A percentile compares a stretch with the other conserved stretches of the same genome.
Conservation (phyloP, 306 rosid species). For the Luffa aegyptiaca region DNA sequence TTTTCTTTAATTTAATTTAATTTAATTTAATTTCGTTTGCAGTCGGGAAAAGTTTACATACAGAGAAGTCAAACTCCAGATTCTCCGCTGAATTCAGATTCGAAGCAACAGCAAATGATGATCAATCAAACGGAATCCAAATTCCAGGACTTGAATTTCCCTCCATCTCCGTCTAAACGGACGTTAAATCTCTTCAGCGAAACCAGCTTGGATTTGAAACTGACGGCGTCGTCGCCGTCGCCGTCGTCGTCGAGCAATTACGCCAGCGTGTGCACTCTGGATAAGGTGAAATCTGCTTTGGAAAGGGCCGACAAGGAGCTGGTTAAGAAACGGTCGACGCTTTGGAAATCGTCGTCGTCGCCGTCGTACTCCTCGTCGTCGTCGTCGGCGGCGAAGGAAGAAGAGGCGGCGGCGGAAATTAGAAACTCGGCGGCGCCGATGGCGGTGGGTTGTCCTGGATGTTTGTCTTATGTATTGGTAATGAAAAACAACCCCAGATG, state of each 20-base stretch:
- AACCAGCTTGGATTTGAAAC: constrained; percentile 48
- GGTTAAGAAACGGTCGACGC: constrained; percentile 34
- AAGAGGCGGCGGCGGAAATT: constrained; percentile 44
- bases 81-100: constrained; percentile 22
- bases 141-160: constrained; percentile 64
- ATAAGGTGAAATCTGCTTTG: constrained; percentile 84
- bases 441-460: constrained; percentile 94
- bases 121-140: constrained; percentile 32
- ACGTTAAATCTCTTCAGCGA: constrained; percentile 64
- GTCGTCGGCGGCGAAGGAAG: constrained; percentile 50
- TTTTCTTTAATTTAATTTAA: background rate
- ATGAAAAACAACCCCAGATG: constrained; percentile 83
- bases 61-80: constrained; percentile 43
- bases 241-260: constrained; percentile 39
- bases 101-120: constrained; percentile 18
- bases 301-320: constrained; percentile 96
- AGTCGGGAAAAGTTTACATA: constrained; percentile 89
- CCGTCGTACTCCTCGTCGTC: constrained; percentile 42
- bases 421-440: constrained; percentile 43
- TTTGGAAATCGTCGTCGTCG: constrained; percentile 53
- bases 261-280: constrained; percentile 85
- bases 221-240: constrained; percentile 24
- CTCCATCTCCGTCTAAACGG: constrained; percentile 45
- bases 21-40: background rate
- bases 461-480: constrained; percentile 76